These are phyloP conservation scores for Ganoderma boninense DNA, from an alignment of 1,284 basidiomycete genomes.

Conservation along the genomic window DNA sequence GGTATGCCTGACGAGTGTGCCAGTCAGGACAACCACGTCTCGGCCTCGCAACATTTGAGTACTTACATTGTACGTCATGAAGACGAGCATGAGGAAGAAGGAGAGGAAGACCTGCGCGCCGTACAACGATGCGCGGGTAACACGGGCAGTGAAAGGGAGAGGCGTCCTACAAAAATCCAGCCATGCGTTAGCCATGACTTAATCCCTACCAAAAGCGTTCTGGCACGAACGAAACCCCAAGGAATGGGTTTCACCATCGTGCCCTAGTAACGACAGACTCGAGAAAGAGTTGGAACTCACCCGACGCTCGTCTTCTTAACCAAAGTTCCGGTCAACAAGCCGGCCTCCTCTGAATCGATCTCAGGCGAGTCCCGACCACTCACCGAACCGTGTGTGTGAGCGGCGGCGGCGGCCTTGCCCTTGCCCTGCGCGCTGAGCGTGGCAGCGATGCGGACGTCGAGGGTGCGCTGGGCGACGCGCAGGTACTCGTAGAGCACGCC, in stretches of 20 bases:
- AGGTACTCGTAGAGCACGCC: slow-evolving; percentile 81
- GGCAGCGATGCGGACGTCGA: slow-evolving; percentile 66
- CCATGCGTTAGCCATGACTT: slow-evolving; percentile 10
- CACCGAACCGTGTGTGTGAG: slow-evolving; percentile 36
- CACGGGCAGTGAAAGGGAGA: slow-evolving; percentile 59
- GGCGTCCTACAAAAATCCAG: slow-evolving; percentile 45
- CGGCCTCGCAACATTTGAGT: slow-evolving; percentile 2
- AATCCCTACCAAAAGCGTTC: not conserved
- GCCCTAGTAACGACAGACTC: not conserved
- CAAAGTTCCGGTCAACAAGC: slow-evolving; percentile 59
- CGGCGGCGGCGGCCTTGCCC: slow-evolving; percentile 47
- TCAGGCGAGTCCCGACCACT: slow-evolving; percentile 56
- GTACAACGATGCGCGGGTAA: slow-evolving; percentile 70
- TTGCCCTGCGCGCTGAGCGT: slow-evolving; percentile 54
- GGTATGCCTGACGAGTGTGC: slow-evolving; percentile 65
- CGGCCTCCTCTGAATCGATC: slow-evolving; percentile 58
- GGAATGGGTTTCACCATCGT: not conserved
- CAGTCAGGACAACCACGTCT: not conserved
- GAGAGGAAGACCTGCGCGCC: slow-evolving; percentile 75
- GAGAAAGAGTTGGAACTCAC: slow-evolving; percentile 45
- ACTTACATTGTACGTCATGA: slow-evolving; percentile 87
- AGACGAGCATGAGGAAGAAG: slow-evolving; percentile 89
- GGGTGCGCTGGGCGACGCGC: slow-evolving; percentile 61
- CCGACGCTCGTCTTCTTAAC: slow-evolving; percentile 46
- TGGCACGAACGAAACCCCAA: not conserved